Evolutionary conservation across 768 basidiomycete species (phyloP).

Genomic region (Lentinula aciculospora): DNA sequence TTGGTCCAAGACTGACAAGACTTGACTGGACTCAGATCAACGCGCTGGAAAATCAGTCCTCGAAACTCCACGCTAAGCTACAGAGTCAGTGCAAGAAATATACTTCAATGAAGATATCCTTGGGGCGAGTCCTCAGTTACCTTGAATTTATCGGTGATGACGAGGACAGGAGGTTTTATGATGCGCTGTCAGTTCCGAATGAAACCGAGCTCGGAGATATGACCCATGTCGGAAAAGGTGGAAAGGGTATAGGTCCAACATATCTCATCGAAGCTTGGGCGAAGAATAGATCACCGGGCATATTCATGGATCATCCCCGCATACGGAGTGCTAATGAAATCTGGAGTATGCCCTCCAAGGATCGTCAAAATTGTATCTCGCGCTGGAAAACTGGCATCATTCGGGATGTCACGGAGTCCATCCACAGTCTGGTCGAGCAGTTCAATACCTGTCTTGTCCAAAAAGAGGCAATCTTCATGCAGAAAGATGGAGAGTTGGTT

Average conservation of each 20-base stretch:
- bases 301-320: slow-evolving; percentile 23
- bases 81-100: slow-evolving; percentile 23
- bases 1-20: slow-evolving; percentile 17
- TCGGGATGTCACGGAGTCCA: slow-evolving; percentile 23
- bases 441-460: slow-evolving; percentile 37
- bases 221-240: slow-evolving; percentile 33
- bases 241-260: slow-evolving; percentile 24
- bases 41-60: slow-evolving; percentile 20
- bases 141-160: slow-evolving; percentile 34
- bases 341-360: slow-evolving; percentile 28
- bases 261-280: slow-evolving; percentile 49
- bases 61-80: slow-evolving; percentile 17
- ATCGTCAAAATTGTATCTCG: slow-evolving; percentile 20
- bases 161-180: slow-evolving; percentile 36
- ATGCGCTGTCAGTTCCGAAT: slow-evolving; percentile 39
- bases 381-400: slow-evolving; percentile 32
- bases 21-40: slow-evolving; percentile 39
- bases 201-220: slow-evolving; percentile 31
- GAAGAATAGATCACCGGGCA: slow-evolving; percentile 36
- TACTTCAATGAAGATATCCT: slow-evolving; percentile 13
- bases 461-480: slow-evolving; percentile 28
- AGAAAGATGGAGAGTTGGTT: slow-evolving; percentile 28
- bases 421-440: slow-evolving; percentile 25
- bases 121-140: slow-evolving; percentile 31
- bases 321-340: slow-evolving; percentile 21